Conservation (phyloP, 2,329 filamentous ascomycete genomes). For the Alternaria sp. region DNA sequence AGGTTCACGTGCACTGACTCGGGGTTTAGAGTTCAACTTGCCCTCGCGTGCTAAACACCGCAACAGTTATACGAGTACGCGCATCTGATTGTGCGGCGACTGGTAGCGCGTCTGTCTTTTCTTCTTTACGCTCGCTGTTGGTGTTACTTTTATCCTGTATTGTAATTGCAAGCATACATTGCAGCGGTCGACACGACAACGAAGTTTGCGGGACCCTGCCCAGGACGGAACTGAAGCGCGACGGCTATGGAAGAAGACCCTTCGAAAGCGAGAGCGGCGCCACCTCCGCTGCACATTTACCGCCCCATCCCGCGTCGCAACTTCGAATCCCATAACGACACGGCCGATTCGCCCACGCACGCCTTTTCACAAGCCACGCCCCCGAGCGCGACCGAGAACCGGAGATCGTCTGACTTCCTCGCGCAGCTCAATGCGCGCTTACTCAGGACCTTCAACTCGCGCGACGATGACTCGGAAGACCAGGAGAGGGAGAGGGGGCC, state of each 20-base stretch:
- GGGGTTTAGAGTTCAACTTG: constrained; percentile 21
- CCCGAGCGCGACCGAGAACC: constrained; percentile 26
- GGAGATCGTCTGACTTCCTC: constrained; percentile 42
- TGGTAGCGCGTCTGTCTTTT: constrained; percentile 8
- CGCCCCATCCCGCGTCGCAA: constrained; percentile 49
- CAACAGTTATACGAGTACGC: constrained; percentile 24
- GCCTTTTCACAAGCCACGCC: constrained; percentile 28
- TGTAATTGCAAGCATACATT: constrained; percentile 8
- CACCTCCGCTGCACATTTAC: constrained; percentile 42
- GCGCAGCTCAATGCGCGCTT: constrained; percentile 47
- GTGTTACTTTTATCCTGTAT: constrained; percentile 3
- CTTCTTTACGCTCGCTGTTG: constrained; percentile 15
- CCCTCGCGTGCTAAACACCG: constrained; percentile 29
- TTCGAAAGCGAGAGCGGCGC: constrained; percentile 28
- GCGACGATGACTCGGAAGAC: constrained; percentile 28
- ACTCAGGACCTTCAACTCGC: constrained; percentile 36
- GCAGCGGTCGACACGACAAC: constrained; percentile 1
- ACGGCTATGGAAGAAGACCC: constrained; percentile 38
- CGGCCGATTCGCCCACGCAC: constrained; percentile 36
- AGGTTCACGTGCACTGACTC: constrained; percentile 34
- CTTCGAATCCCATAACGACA: constrained; percentile 32
- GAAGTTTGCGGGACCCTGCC: constrained; percentile 11
- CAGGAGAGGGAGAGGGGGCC: constrained; percentile 31
- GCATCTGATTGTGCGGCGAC: constrained; percentile 11
- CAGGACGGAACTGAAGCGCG: constrained; percentile 10